These are phyloP conservation scores for Cenchrus fungigraminus DNA, from an alignment of 176 grass and related monocot genomes.

Conservation along the genomic window DNA sequence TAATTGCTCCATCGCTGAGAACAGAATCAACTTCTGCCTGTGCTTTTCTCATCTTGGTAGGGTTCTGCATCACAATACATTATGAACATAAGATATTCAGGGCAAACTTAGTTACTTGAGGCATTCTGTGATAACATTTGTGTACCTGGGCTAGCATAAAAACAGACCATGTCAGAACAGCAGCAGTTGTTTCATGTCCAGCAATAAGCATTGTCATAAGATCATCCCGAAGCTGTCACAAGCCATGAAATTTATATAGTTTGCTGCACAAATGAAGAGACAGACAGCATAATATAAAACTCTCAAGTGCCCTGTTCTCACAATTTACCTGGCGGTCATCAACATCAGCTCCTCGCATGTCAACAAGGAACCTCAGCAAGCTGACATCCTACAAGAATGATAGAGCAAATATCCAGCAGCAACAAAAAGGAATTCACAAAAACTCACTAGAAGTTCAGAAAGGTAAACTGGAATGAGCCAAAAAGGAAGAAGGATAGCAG, in stretches of 20 bases:
- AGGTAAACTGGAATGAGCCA: conserved; percentile 23
- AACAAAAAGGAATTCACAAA: neutral
- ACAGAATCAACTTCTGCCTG: conserved; percentile 90
- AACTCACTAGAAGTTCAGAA: neutral
- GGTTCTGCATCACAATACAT: conserved; percentile 59
- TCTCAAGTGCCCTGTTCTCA: conserved; percentile 2
- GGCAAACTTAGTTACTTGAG: neutral
- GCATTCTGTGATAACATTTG: conserved; percentile 17
- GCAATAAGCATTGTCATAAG: conserved; percentile 99
- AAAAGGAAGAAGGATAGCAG: conserved; percentile 8
- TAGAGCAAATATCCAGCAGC: neutral
- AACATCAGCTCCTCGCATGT: conserved; percentile 92
- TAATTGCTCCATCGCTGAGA: conserved; percentile 58
- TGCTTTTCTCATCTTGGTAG: conserved; percentile 92
- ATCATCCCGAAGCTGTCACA: conserved; percentile 86
- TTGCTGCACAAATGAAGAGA: conserved; percentile 23
- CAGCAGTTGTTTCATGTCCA: conserved; percentile 98
- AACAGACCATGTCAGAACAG: conserved; percentile 93
- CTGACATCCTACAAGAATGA: conserved; percentile 79
- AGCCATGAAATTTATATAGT: conserved; percentile 29
- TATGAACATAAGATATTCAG: conserved; percentile 7
- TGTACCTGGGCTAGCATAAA: conserved; percentile 86
- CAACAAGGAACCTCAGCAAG: conserved; percentile 94
- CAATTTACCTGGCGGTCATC: conserved; percentile 86
- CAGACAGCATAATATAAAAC: neutral